Conservation (phyloP, 768 basidiomycete species). For the Suillus subluteus region DNA sequence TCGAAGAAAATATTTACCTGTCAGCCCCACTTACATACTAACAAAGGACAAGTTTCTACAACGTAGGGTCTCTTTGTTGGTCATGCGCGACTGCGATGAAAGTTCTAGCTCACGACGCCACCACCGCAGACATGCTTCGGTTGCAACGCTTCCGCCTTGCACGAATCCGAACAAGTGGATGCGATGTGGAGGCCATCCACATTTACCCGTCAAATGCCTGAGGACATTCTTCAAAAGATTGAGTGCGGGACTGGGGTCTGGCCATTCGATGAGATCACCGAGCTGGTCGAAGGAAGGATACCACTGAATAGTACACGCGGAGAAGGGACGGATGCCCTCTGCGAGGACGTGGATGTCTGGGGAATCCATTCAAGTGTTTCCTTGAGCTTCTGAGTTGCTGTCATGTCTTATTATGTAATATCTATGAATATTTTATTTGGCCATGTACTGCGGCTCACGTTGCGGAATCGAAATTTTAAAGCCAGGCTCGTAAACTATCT, state of each 20-base stretch:
- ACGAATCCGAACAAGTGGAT: conserved; percentile 90
- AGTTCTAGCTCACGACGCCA: conserved; percentile 46
- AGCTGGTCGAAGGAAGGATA: conserved; percentile 80
- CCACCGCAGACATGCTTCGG: conserved; percentile 63
- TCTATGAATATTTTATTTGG: not conserved
- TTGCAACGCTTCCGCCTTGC: conserved; percentile 82
- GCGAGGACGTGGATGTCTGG: conserved; percentile 25
- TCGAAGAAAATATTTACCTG: too few relatives aligned
- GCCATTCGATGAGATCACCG: conserved; percentile 69
- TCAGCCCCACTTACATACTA: too few relatives aligned
- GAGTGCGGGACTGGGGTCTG: conserved; percentile 75
- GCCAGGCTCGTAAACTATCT: not conserved
- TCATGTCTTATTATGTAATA: not conserved
- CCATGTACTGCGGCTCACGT: too few relatives aligned
- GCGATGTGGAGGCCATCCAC: conserved; percentile 64
- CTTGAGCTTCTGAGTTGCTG: too few relatives aligned
- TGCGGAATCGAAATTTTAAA: too few relatives aligned
- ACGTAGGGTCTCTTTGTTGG: conserved; percentile 7
- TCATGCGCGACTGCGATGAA: conserved; percentile 8
- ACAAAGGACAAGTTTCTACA: too few relatives aligned
- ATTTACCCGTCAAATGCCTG: conserved; percentile 58
- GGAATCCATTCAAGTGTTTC: not conserved
- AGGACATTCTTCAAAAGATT: conserved; percentile 56
- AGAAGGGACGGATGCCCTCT: conserved; percentile 16
- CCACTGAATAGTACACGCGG: conserved; percentile 72